phyloP scores from a whole-genome alignment of 169 alveolate genomes.

The Eimeria nieschulzi region DNA sequence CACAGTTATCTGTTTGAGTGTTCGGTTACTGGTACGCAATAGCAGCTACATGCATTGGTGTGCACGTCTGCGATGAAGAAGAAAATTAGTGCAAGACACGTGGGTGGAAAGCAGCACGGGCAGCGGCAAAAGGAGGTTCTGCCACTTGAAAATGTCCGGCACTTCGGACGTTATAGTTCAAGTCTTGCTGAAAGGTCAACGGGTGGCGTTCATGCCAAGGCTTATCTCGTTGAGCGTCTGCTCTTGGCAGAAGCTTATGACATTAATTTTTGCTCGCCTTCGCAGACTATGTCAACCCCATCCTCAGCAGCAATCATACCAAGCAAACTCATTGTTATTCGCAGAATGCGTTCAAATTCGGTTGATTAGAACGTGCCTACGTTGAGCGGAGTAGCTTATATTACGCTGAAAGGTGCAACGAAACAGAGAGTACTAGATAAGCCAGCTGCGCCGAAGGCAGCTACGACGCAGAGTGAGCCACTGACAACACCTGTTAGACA shows the following conservation, averaged over 20 bases:
- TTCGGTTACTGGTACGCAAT: neutral
- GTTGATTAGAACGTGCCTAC: neutral
- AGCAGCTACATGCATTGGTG: neutral
- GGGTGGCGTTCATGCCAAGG: too few species aligned
- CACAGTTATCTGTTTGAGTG: neutral
- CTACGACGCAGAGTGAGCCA: slow-evolving; percentile 24
- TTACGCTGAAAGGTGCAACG: slow-evolving; percentile 16
- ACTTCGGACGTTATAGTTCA: too few species aligned
- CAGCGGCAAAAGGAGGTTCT: too few species aligned
- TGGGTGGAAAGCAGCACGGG: too few species aligned
- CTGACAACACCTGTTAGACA: slow-evolving; percentile 12
- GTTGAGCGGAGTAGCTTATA: neutral
- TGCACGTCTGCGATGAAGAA: too few species aligned
- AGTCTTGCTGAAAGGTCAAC: too few species aligned
- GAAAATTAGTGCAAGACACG: too few species aligned
- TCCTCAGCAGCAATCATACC: neutral
- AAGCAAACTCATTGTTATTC: neutral
- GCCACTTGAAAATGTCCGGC: too few species aligned
- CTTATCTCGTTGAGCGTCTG: too few species aligned
- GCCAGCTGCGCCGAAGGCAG: neutral
- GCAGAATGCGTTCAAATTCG: slow-evolving; percentile 17
- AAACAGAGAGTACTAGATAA: neutral
- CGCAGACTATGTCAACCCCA: too few species aligned
- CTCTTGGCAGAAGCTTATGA: too few species aligned
- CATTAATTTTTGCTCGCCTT: too few species aligned